Evolutionary conservation across 768 basidiomycete species (phyloP), one percentile per base, ranked within the genome.

Genomic region (Lactarius sanguifluus): DNA sequence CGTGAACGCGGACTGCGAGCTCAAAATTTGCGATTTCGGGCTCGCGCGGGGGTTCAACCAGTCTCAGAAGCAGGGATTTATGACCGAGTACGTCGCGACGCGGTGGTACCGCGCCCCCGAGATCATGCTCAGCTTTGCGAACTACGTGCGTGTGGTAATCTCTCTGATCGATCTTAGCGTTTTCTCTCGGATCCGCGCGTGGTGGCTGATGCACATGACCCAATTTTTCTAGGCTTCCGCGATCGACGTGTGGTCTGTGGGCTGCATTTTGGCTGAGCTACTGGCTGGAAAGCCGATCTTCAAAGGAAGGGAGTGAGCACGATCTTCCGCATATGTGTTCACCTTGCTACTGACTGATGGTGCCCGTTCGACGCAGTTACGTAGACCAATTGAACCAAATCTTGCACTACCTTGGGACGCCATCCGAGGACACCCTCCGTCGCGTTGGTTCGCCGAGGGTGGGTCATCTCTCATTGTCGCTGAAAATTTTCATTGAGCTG

Each of bases 61-160:
- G 90, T 40, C 86, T 84, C 41, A 88, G 86, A 91, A 91, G 73
- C 90, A 90, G 73, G 96, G 96, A 0, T 98, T 98, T 79, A 98
- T 98, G 96, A 98, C 97, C 0, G 97, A 98, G 79, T 98, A 96
- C 76, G 91, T 98, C 38, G 96, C 96, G n/a, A 99, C 96, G 9
- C 84, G 96, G 64, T 98, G 96, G 96, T 99, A 99, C 76, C 83
- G 96, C 41, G 96, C 96, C 25, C 96, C 97, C 0, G 97, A 99
- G 79, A 99, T 98, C 78, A 99, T 98, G 97, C 76, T 98, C 72
- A 95, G 93, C 80, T 96, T 94, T 72, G 92, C 92, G 25, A 94
- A 94, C 79, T 94, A 94, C 73, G 94, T 94, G 71, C 76, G 91
- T 80, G 15, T 18, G 18, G 25, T 41, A 16, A 36, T 64, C 18